phyloP scores from a whole-genome alignment of 768 basidiomycete genomes.

The Naganishia vaughanmartiniae region DNA sequence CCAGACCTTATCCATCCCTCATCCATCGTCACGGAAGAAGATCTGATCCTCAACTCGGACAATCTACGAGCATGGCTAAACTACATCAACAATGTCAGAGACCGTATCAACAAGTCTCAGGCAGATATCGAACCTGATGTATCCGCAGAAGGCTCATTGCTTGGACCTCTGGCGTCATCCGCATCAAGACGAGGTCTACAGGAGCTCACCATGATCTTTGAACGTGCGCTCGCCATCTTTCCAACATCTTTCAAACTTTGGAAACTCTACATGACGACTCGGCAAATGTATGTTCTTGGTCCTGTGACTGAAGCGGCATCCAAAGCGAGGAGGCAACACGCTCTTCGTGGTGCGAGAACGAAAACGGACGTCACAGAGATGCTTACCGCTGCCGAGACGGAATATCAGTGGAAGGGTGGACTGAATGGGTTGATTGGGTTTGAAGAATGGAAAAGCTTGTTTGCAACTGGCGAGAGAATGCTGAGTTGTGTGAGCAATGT shows the following conservation, averaged over 20 bases:
- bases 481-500: constrained; percentile 93
- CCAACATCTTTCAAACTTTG: constrained; percentile 90
- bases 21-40: constrained; percentile 87
- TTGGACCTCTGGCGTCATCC: constrained; percentile 76
- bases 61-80: constrained; percentile 93
- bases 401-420: constrained; percentile 80
- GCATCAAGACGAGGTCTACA: constrained; percentile 74
- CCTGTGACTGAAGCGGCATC: constrained; percentile 41
- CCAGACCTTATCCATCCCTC: constrained; percentile 68
- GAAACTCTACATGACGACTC: constrained; percentile 83
- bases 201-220: constrained; percentile 85
- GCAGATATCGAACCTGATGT: constrained; percentile 39
- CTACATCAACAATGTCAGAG: constrained; percentile 72
- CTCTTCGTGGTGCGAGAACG: constrained; percentile 69
- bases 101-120: constrained; percentile 57
- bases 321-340: constrained; percentile 64
- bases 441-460: constrained; percentile 88
- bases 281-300: constrained; percentile 83
- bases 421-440: constrained; percentile 87
- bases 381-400: constrained; percentile 74
- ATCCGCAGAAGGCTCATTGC: constrained; percentile 58
- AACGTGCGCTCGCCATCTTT: constrained; percentile 81
- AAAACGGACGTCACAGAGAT: constrained; percentile 89
- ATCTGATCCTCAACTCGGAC: constrained; percentile 81
- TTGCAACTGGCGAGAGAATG: constrained; percentile 85